phyloP scores from a whole-genome alignment of 2,329 filamentous ascomycete species.

The Paracoccidioides brasiliensis region DNA sequence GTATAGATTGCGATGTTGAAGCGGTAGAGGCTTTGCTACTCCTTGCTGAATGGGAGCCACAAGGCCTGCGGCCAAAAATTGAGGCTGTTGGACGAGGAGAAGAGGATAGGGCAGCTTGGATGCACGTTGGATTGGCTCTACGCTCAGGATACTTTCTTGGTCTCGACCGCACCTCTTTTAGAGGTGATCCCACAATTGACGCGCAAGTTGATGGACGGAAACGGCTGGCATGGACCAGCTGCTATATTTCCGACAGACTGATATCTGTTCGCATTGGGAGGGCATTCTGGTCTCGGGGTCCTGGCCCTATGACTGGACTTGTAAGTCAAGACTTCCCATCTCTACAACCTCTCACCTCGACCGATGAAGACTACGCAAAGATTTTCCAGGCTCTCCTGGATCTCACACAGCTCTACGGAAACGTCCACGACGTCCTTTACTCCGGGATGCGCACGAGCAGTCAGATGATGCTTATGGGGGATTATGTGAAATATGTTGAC shows the following conservation, averaged over 20 bases:
- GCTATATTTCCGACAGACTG: conserved; percentile 53
- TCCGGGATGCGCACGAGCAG: conserved; percentile 57
- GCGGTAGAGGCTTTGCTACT: conserved; percentile 58
- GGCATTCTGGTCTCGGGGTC: conserved; percentile 61
- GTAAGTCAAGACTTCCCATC: conserved; percentile 56
- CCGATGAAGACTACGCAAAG: conserved; percentile 53
- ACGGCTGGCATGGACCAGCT: conserved; percentile 55
- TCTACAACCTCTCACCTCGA: conserved; percentile 43
- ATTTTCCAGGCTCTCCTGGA: conserved; percentile 61
- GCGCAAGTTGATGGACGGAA: conserved; percentile 49
- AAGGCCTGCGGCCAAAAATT: conserved; percentile 46
- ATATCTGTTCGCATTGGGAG: conserved; percentile 60
- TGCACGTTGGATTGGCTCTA: conserved; percentile 59
- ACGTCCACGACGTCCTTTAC: conserved; percentile 61
- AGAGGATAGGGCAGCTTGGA: conserved; percentile 63
- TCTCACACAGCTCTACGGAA: conserved; percentile 58
- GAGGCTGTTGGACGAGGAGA: conserved; percentile 56
- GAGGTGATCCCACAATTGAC: conserved; percentile 46
- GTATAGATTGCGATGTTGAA: conserved; percentile 54
- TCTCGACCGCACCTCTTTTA: conserved; percentile 55
- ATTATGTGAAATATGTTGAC: conserved; percentile 64
- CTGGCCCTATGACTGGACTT: conserved; percentile 52
- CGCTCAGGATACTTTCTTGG: conserved; percentile 58
- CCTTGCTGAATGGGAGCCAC: conserved; percentile 61
- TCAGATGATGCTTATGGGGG: conserved; percentile 55